Percentiles rank a stretch among this genome's conserved stretches.
Conservation (phyloP, 2,329 filamentous ascomycete genomes). For the Aspergillus fischeri region DNA sequence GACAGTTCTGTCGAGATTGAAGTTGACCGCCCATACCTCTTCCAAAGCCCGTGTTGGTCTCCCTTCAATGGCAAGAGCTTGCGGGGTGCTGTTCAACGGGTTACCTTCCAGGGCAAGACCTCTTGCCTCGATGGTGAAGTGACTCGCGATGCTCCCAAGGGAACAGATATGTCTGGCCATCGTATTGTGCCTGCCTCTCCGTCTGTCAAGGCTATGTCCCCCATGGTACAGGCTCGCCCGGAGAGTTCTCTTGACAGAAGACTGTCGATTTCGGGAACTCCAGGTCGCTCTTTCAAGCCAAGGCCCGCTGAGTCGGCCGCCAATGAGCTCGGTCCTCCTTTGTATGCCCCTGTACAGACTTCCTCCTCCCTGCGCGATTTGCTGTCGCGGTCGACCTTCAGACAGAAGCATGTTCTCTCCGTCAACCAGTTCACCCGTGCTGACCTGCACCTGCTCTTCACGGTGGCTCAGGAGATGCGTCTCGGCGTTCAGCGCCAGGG, state of each 20-base stretch:
- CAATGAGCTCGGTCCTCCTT: slow-evolving; percentile 37
- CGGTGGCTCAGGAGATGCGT: slow-evolving; percentile 95
- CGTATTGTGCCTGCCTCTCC: slow-evolving; percentile 51
- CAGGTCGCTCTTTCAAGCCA: slow-evolving; percentile 30
- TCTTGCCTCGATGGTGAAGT: slow-evolving; percentile 70
- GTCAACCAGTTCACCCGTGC: slow-evolving; percentile 84
- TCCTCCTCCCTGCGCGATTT: slow-evolving; percentile 63
- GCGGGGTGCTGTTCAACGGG: slow-evolving; percentile 67
- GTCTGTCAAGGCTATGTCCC: slow-evolving; percentile 49
- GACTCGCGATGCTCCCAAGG: slow-evolving; percentile 53
- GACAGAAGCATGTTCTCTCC: slow-evolving; percentile 82
- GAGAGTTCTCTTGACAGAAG: slow-evolving; percentile 37
- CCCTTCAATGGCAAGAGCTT: slow-evolving; percentile 67
- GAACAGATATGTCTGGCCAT: slow-evolving; percentile 73
- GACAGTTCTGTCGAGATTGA: slow-evolving; percentile 71
- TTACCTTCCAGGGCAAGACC: slow-evolving; percentile 70
- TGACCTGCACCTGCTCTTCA: slow-evolving; percentile 91
- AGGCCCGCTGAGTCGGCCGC: slow-evolving; percentile 22
- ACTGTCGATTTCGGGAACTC: slow-evolving; percentile 35
- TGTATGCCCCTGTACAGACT: slow-evolving; percentile 46
- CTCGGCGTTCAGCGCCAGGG: slow-evolving; percentile 90
- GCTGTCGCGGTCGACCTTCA: slow-evolving; percentile 78
- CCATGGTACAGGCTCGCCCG: slow-evolving; percentile 34
- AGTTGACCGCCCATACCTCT: slow-evolving; percentile 65
- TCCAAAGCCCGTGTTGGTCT: slow-evolving; percentile 59